Percentiles rank a stretch among this genome's conserved stretches.
Evolutionary conservation across 202 grass and related monocot species (phyloP).

Genomic region (Tripidium arundinaceum): DNA sequence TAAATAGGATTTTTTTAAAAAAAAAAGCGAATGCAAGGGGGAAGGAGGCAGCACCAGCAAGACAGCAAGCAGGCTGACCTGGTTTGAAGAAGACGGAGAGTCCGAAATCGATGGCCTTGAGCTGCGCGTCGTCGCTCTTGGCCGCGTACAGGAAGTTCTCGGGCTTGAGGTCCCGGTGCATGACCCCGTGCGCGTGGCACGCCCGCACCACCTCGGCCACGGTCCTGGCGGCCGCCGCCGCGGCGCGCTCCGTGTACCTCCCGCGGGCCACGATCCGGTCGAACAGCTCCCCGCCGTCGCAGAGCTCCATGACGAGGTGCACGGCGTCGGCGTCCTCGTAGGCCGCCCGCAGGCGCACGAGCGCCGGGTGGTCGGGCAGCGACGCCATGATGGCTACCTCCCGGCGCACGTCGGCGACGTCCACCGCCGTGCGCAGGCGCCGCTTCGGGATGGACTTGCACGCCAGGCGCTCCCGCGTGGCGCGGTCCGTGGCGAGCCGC

Average conservation of each 20-base stretch:
- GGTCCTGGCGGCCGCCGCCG: conserved; percentile 58
- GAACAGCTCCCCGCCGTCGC: conserved; percentile 87
- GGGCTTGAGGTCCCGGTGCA: conserved; percentile 79
- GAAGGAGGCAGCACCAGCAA: background rate
- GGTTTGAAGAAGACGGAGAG: conserved; percentile 93
- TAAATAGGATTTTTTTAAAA: too few relatives aligned
- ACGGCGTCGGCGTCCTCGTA: conserved; percentile 82
- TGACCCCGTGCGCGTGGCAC: conserved; percentile 67
- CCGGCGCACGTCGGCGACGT: too few relatives aligned
- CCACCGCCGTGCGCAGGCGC: too few relatives aligned
- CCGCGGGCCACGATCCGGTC: conserved; percentile 83
- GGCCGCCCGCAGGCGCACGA: conserved; percentile 56
- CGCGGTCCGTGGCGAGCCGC: too few relatives aligned
- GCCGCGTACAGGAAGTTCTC: conserved; percentile 78
- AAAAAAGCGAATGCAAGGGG: background rate
- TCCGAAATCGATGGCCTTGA: conserved; percentile 86
- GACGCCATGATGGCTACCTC: background rate
- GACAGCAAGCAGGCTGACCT: conserved; percentile 29
- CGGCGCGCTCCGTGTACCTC: conserved; percentile 80
- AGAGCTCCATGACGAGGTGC: conserved; percentile 98
- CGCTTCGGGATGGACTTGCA: too few relatives aligned
- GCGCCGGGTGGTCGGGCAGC: background rate
- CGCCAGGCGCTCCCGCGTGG: too few relatives aligned
- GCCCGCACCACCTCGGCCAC: conserved; percentile 70
- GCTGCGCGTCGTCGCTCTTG: conserved; percentile 60